Evolutionary conservation across 257 asterid genomes (phyloP), one percentile per base, ranked within the genome.

Genomic region (Solanum habrochaites): DNA sequence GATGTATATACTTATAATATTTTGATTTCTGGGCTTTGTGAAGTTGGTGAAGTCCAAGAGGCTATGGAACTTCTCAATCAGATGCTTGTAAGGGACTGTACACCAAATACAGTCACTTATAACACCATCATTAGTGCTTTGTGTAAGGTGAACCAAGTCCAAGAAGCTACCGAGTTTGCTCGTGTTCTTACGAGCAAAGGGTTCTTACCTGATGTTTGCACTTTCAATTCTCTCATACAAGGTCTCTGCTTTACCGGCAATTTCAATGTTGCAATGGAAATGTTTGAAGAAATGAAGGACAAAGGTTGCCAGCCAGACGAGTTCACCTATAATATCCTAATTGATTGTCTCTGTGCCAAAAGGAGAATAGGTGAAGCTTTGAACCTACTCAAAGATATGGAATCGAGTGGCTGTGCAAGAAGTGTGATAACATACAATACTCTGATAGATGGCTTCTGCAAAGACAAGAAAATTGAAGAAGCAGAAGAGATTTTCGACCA

Each of bases 401-500:
- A 95, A 85, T 88, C 94, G 52, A 92, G 96, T 60, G 96, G 98
- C 75, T 94, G 98, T 45, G 90, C 98, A 0, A 92, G 96, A 91
- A 93, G 90, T 10, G 98, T 92, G 15, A 90, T 94, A 60, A 94
- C 98, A 31, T 97, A 94, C 42, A 97, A 95, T 88, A 95, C 94
- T 0, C 87, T 97, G 58, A 95, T 97, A 29, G 96, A 94, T 18
- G 98, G 98, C 47, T 94, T 94, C 87, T 97, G 97, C 93, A 97
- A 97, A 87, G 92, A 64, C 89, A 93, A 85, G 83, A 91, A 90
- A 87, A 90, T 94, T n/a, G 97, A 94, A 87, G 97, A 91, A 73
- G 98, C 99, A 2, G 98, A 94, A 91, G 98, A 95, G 90, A 91
- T 97, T 56, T 97, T 95, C 39, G 99, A 97, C 90, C 93, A 93